Evolutionary conservation across 306 rosid genomes (phyloP).

Genomic region (Vigna unguiculata): DNA sequence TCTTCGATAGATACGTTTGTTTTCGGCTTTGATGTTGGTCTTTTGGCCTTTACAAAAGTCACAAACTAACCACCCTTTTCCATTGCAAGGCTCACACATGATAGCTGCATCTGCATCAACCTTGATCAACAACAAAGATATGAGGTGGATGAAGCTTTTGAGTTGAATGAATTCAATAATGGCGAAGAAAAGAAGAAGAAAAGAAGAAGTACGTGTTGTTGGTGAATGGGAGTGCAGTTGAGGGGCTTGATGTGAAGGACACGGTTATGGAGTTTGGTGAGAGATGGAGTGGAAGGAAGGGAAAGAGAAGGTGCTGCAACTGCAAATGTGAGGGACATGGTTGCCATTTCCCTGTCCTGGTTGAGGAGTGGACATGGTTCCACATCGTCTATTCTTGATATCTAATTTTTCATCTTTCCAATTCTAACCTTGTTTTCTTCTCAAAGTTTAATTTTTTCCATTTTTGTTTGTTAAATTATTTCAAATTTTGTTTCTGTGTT

Average conservation of each 20-base stretch:
- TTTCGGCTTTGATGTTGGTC: conserved; percentile 75
- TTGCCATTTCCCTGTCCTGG: conserved; percentile 44
- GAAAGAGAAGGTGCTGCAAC: background rate
- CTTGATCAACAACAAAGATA: conserved; percentile 39
- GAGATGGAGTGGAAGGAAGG: background rate
- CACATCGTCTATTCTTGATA: background rate
- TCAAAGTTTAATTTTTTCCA: too few relatives aligned
- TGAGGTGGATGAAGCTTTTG: background rate
- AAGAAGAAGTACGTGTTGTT: conserved; percentile 47
- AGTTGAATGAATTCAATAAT: background rate
- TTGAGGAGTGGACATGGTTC: background rate
- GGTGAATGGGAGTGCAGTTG: conserved; percentile 55
- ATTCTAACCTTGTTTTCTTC: background rate
- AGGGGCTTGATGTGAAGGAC: conserved; percentile 43
- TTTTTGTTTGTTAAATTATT: too few relatives aligned
- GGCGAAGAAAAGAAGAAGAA: background rate
- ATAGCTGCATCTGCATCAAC: conserved; percentile 50
- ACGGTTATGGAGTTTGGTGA: background rate
- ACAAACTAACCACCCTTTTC: conserved; percentile 85
- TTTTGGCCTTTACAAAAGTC: conserved; percentile 86
- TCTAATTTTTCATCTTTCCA: background rate
- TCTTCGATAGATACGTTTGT: conserved; percentile 79
- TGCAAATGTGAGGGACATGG: conserved; percentile 35
- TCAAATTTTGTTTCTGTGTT: too few relatives aligned
- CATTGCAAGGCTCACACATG: conserved; percentile 78